Base-by-base conservation (phyloP, 129 eudicot genomes). In the Lactuca saligna region DNA sequence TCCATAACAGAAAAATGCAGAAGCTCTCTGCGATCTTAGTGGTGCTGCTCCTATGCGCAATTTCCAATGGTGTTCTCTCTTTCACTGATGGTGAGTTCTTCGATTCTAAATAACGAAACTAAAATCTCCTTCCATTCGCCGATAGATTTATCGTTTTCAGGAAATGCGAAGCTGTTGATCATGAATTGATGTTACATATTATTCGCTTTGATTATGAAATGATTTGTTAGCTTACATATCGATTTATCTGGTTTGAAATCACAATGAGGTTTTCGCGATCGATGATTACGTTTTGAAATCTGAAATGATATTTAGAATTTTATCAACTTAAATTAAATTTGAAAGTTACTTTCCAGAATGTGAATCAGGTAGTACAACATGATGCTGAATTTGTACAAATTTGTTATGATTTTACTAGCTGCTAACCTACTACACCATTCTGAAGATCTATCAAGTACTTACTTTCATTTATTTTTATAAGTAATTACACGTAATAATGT, bases 11-110 rank as follows among this genome's bases (percentile, higher is more conserved):
- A 13, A 58, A 70, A 61, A 83, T 83, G 87, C 78, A 79, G 73
- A 83, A 63, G 61, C 49, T 79, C 34, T 72, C 71, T 79, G 83
- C 75, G 15, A 68, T 69, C 15, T 61, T 79, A 53, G 42, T 76
- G 54, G 77, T 76, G 70, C 67, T 83, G 63, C 75, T 83, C 25
- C 69, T 82, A 1, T 71, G 63, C 42, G 67, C 83, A 44, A 32
- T 77, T 59, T 79, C 65, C 76, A 78, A 76, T 75, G 80, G 66
- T 2, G 84, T 72, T 13, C 66, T 76, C 2, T 85, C 91, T 5
- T 76, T 80, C 59, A 73, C 66, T 31, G 87, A 85, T 32, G 91
- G 91, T 85, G 57, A 76, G 84, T 78, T 37, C 14, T 8, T 20
- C 41, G n/a, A 35, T 34, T 61, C 32, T 12, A 13, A 3, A 35